Evolutionary conservation across 2,329 filamentous ascomycete genomes (phyloP), one percentile per base, ranked within the genome.

Genomic region (Alternaria metachromatica): DNA sequence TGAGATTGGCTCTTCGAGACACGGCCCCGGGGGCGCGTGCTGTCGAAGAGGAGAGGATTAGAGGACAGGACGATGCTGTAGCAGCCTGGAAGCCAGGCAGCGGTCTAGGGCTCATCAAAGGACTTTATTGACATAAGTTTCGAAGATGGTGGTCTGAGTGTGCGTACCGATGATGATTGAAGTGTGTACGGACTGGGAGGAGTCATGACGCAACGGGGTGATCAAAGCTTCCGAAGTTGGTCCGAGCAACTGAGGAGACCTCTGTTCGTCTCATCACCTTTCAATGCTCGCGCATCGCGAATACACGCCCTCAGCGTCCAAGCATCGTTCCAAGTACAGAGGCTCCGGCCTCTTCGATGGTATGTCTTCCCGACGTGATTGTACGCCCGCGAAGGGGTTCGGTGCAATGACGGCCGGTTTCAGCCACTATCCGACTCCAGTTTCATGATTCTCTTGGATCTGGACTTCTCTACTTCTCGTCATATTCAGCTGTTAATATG

Each of bases 401-500:
- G 15, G 37, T n/a, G 37, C 15, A 41, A 41, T 41, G 15, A 41
- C 37, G 0, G 37, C 15, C 37, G 37, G 37, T 41, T 41, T 41
- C 37, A 41, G 37, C 37, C 37, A 41, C 37, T 3, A 18, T 10
- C 15, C 37, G 15, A 10, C 37, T 18, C 37, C 37, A 18, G 37
- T 41, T 18, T 41, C 37, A 18, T 41, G 8, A n/a, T 10, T 18
- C 37, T 41, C 37, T 41, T 41, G 8, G 15, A 41, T 41, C 15
- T 18, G 15, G 8, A 5, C 37, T 41, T 10, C 37, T 41, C 37
- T 41, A 10, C 15, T 41, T 10, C 3, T 41, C 15, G 8, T 3
- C 15, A 41, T 2, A 10, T 18, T 41, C 37, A 41, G 15, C 5
- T 3, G 0, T 3, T 18, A 0, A 18, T n/a, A 1, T 41, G 0